A percentile compares a stretch with the other conserved stretches of the same genome.
These are phyloP conservation scores for Chlamydomonas applanata DNA, from an alignment of 139 green algal species.

Conservation along the genomic window DNA sequence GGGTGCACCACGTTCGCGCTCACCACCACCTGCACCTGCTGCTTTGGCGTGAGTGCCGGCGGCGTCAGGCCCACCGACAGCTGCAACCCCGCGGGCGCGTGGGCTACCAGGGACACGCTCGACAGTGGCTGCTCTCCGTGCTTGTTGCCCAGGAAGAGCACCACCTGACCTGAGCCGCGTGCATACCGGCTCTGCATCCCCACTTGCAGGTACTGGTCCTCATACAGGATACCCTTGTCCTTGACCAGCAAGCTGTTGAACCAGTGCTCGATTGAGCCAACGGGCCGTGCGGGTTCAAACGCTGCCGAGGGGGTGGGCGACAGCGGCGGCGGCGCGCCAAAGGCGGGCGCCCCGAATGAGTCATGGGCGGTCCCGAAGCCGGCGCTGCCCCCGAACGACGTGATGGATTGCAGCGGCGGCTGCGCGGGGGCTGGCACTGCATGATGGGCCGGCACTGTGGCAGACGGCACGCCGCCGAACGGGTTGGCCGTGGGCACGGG, in stretches of 20 bases:
- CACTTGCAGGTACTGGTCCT: conserved; percentile 90
- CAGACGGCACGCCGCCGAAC: too few relatives aligned
- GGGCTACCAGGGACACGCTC: conserved; percentile 38
- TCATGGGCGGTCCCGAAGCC: neutral
- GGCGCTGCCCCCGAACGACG: too few relatives aligned
- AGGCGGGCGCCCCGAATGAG: conserved; percentile 13
- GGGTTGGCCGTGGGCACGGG: too few relatives aligned
- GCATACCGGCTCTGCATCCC: conserved; percentile 80
- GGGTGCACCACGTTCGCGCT: neutral
- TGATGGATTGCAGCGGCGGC: conserved; percentile 3
- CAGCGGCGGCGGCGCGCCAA: conserved; percentile 5
- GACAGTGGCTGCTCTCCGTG: conserved; percentile 11
- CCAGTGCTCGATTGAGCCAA: conserved; percentile 44
- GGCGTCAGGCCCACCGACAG: conserved; percentile 21
- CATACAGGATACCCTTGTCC: conserved; percentile 88
- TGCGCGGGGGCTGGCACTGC: neutral
- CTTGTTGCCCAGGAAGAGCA: conserved; percentile 95
- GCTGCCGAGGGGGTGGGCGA: neutral
- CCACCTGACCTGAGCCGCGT: conserved; percentile 51
- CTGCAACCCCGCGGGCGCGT: conserved; percentile 22
- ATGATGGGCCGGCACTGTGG: neutral
- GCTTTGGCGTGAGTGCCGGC: conserved; percentile 39
- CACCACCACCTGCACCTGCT: conserved; percentile 46
- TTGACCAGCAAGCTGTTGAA: conserved; percentile 44
- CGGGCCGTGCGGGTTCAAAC: conserved; percentile 25